Conservation (phyloP, 2,329 filamentous ascomycete species). For the Trichoderma lentiforme region DNA sequence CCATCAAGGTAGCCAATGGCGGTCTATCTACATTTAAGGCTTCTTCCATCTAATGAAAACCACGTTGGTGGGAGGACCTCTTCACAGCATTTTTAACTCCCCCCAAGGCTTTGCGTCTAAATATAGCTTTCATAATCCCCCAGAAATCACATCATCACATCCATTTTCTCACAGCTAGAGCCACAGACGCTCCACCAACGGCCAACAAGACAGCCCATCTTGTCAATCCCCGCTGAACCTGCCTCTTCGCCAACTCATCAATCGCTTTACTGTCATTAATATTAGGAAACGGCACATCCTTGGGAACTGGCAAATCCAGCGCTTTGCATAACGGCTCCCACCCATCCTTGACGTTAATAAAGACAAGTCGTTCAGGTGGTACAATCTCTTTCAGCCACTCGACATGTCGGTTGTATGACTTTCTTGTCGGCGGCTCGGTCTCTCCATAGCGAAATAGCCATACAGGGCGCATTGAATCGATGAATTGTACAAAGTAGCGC, state of each 20-base stretch:
- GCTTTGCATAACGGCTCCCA: slow-evolving; percentile 3
- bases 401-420: slow-evolving; percentile 14
- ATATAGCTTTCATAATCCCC: too few species aligned
- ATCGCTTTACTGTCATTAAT: slow-evolving; percentile 17
- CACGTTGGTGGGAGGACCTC: fast-evolving
- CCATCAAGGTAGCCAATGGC: background rate
- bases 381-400: background rate
- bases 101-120: too few species aligned
- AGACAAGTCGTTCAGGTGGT: background rate
- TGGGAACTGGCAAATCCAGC: background rate
- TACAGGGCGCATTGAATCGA: background rate
- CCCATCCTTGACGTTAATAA: background rate
- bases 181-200: background rate
- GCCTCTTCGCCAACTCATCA: background rate
- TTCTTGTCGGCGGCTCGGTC: slow-evolving; percentile 1
- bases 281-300: slow-evolving; percentile 6
- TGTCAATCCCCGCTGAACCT: background rate
- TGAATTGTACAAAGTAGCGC: slow-evolving; percentile 20
- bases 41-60: too few species aligned
- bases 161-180: background rate
- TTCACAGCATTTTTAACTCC: too few species aligned
- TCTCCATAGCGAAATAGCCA: slow-evolving; percentile 17
- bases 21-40: background rate
- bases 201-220: background rate
- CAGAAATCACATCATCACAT: background rate